Evolutionary conservation across 2,329 filamentous ascomycete species (phyloP).

Genomic region (Penicillium sp.): DNA sequence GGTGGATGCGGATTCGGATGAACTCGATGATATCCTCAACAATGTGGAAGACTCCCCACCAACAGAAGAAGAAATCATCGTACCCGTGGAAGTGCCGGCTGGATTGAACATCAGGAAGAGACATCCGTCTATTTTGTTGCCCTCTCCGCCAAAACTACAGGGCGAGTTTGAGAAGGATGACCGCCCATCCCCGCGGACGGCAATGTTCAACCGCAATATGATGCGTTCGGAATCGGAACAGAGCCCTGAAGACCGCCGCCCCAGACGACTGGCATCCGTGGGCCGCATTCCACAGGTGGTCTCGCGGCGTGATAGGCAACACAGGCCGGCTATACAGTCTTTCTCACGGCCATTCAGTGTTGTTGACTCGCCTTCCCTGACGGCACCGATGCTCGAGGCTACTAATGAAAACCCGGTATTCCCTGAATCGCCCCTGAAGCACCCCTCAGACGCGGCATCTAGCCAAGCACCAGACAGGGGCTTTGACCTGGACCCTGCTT

Average conservation of each 20-base stretch:
- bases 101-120: conserved; percentile 34
- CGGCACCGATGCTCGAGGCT: conserved; percentile 27
- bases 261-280: conserved; percentile 72
- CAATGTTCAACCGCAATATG: conserved; percentile 35
- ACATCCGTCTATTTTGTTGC: conserved; percentile 42
- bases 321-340: conserved; percentile 68
- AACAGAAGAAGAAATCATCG: conserved; percentile 33
- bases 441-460: conserved; percentile 23
- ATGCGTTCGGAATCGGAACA: conserved; percentile 14
- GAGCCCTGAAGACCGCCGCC: conserved; percentile 38
- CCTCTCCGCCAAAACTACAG: conserved; percentile 41
- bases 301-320: conserved; percentile 60
- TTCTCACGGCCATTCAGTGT: conserved; percentile 78
- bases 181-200: conserved; percentile 35
- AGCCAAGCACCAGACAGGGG: conserved; percentile 26
- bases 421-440: conserved; percentile 22
- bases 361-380: conserved; percentile 44
- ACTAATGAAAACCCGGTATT: conserved; percentile 25
- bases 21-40: conserved; percentile 40
- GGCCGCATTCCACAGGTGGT: conserved; percentile 83
- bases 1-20: conserved; percentile 47
- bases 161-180: conserved; percentile 30
- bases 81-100: conserved; percentile 26
- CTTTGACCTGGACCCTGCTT: conserved; percentile 32
- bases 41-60: conserved; percentile 41